Evolutionary conservation across 352 stramenopile genomes (phyloP), one percentile per base, ranked within the genome.

Genomic region (Phytophthora parvispora): DNA sequence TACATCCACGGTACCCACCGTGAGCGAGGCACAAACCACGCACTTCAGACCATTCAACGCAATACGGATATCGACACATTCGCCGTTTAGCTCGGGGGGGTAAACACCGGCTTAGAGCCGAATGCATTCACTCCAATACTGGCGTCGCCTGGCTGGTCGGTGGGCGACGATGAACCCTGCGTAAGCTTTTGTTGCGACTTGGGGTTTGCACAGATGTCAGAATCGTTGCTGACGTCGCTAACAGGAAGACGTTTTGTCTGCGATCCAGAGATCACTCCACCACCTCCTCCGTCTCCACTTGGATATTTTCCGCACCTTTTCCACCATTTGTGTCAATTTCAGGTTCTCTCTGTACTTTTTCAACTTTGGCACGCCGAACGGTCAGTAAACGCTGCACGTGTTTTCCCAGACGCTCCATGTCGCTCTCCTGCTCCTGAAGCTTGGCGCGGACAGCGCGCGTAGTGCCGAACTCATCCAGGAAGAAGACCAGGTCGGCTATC

Each of bases 1-100:
- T 69, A 48, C 61, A 64, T 4, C 53, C 32, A 15, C 51, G 24
- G 22, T 54, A 69, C 2, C 62, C 62, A 4, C 62, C 62, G 24
- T 69, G 62, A 53, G 15, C 13, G 6, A 25, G 56, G n/a, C 62
- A 69, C 31, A 69, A 64, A 20, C 53, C 49, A 9, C 51, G 13
- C 22, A 12, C 25, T 53, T 61, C 25, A 15, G 10, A 10, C 9
- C 24, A 38, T 24, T 52, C 50, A 16, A 13, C 51, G 38, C 60
- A 67, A 16, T 22, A 24, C 18, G 36, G 50, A 61, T 60, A 43
- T 24, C 36, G 36, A 34, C 60, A 67, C 18, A 27, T 18, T 40
- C 6, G 15, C 10, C 43, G 22, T 18, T 27, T 51, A 18, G 9
- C 7, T 7, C 43, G 43, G 9, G 12, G n/a, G 13, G 15, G 42